Conservation (phyloP, 2,329 filamentous ascomycete species). For the Neonectria hederae region DNA sequence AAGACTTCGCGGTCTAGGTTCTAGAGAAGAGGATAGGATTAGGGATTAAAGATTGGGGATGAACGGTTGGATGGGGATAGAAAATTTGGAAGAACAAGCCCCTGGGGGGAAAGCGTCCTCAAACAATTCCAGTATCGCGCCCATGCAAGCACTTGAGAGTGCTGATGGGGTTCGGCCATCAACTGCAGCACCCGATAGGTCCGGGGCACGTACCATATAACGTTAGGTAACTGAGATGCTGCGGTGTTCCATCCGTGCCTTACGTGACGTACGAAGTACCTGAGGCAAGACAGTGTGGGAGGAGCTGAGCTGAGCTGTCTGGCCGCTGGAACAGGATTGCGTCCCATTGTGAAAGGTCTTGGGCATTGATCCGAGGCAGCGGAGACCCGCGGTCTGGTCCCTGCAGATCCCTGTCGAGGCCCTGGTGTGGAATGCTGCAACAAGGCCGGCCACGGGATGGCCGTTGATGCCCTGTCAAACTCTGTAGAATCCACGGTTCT, state of each 20-base stretch:
- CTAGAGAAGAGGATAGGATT: constrained; percentile 14
- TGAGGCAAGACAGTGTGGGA: constrained; percentile 11
- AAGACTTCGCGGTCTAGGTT: constrained; percentile 20
- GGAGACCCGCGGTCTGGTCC: constrained; percentile 23
- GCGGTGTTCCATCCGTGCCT: background rate
- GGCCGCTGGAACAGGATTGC: background rate
- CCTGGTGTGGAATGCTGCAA: constrained; percentile 7
- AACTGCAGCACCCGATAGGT: background rate
- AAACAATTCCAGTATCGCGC: constrained; percentile 14
- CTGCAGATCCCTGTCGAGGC: constrained; percentile 15
- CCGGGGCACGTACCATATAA: constrained; percentile 8
- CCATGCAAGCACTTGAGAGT: constrained; percentile 24
- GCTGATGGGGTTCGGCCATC: background rate
- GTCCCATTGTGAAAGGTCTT: background rate
- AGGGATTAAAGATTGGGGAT: background rate
- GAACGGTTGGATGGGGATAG: background rate
- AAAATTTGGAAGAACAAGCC: constrained; percentile 15
- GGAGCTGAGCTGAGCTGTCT: background rate
- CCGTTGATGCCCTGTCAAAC: constrained; percentile 11
- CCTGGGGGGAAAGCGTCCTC: constrained; percentile 1
- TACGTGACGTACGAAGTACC: constrained; percentile 7
- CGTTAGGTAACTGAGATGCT: constrained; percentile 10
- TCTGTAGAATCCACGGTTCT: background rate
- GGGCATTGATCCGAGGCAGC: constrained; percentile 25
- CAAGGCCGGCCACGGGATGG: background rate